Conservation (phyloP, 192 early-diverging fungal genomes). For the Linderina pennispora region DNA sequence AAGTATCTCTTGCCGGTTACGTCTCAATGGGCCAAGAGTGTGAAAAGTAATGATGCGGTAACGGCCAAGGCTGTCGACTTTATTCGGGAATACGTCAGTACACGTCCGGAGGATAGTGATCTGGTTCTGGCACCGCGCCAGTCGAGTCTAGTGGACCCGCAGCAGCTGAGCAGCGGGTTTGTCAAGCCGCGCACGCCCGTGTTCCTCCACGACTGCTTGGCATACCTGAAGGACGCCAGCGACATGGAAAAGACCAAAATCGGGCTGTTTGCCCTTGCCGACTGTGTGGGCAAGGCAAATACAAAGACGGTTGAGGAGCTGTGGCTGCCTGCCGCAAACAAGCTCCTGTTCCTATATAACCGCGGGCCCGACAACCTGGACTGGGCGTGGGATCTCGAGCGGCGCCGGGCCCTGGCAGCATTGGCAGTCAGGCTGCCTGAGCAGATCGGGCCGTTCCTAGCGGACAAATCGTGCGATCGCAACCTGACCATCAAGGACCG, state of each 20-base stretch:
- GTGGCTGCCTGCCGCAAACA: slow-evolving; percentile 29
- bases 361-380: slow-evolving; percentile 31
- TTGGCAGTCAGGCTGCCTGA: slow-evolving; percentile 20
- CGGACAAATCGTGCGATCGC: slow-evolving; percentile 32
- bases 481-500: slow-evolving; percentile 33
- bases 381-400: slow-evolving; percentile 21
- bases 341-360: slow-evolving; percentile 26
- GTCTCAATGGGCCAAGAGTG: slow-evolving; percentile 8
- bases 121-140: slow-evolving; percentile 24
- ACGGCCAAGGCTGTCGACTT: slow-evolving; percentile 4
- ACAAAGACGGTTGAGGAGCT: slow-evolving; percentile 25
- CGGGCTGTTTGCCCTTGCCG: slow-evolving; percentile 22
- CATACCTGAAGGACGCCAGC: slow-evolving; percentile 15
- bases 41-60: not conserved
- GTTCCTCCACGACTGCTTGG: slow-evolving; percentile 36
- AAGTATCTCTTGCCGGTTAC: slow-evolving; percentile 6
- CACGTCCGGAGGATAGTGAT: not conserved
- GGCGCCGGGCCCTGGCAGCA: slow-evolving; percentile 17
- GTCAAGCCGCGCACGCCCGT: slow-evolving; percentile 31
- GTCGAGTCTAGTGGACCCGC: slow-evolving; percentile 8
- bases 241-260: slow-evolving; percentile 9
- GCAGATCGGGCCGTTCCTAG: slow-evolving; percentile 29
- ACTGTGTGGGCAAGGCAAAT: slow-evolving; percentile 18
- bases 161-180: slow-evolving; percentile 17
- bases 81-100: slow-evolving; percentile 9